Evolutionary conservation across 2,329 filamentous ascomycete species (phyloP), one percentile per base, ranked within the genome.

Genomic region (Aplosporella prunicola): DNA sequence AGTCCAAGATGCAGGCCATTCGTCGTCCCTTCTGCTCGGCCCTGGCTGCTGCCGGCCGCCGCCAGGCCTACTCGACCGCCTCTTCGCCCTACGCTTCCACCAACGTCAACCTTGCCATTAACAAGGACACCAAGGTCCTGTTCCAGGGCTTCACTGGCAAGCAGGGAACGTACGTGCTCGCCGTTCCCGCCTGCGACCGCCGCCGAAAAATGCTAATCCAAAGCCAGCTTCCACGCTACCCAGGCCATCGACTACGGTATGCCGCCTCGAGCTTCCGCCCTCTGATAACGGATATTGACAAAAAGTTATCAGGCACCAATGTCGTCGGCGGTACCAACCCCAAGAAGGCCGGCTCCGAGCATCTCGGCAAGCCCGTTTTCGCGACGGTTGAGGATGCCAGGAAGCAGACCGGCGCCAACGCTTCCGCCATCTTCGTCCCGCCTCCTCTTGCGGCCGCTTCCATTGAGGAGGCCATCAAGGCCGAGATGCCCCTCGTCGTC

Each of bases 211-310:
- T 30, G 24, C 46, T 56, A 46, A 55, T 37, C 16, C 32, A 13
- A 33, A 42, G 43, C 49, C 52, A 96, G 89, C 54, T 98, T 98
- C 75, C 91, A 98, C 66, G 91, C 91, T 50, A 76, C 86, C 63
- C 88, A 95, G 71, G 91, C 91, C 51, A 95, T 98, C 66, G 91
- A 93, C 66, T 98, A 98, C 68, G 91, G 86, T 93, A 84, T 61
- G 51, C 50, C 47, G 48, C 27, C 27, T 9, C 27, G 9, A 36
- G 24, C 31, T 31, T 30, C 34, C 20, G 16, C 22, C 32, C 39
- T 14, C 20, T 15, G 18, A 17, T 39, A 29, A 27, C 29, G 22
- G 15, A 30, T 16, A 26, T 34, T 39, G 35, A 42, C 39, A 39
- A 27, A 22, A 16, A 32, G 8, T 43, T 44, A 36, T 43, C 55